Evolutionary conservation across 2,329 filamentous ascomycete species (phyloP).

Genomic region (Emydomyces testavorans): DNA sequence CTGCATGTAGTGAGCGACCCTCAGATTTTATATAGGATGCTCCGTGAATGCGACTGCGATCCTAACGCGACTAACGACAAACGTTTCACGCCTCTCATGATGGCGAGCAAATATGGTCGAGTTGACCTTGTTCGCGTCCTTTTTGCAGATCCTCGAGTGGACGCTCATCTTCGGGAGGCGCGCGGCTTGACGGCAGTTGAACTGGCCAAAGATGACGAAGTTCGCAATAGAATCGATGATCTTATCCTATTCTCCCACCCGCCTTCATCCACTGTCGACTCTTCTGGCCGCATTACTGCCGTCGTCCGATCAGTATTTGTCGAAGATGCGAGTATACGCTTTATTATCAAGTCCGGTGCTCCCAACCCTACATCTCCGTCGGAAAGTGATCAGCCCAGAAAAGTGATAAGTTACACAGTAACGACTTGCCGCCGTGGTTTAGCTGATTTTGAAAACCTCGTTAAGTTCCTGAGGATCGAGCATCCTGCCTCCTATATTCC

Average conservation of each 20-base stretch:
- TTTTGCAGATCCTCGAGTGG: constrained; percentile 78
- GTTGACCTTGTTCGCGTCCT: constrained; percentile 84
- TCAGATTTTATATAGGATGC: constrained; percentile 59
- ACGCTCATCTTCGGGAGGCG: constrained; percentile 69
- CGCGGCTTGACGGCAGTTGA: constrained; percentile 89
- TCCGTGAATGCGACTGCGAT: constrained; percentile 82
- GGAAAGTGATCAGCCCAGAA: constrained; percentile 41
- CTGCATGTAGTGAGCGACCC: constrained; percentile 91
- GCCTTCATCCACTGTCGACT: constrained; percentile 40
- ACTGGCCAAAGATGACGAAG: constrained; percentile 93
- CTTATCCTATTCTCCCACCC: constrained; percentile 69
- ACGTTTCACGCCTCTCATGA: constrained; percentile 90
- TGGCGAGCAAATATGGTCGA: constrained; percentile 94
- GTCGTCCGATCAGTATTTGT: constrained; percentile 95
- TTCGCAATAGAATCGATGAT: constrained; percentile 92
- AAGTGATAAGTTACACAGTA: constrained; percentile 67
- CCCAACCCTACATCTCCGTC: constrained; percentile 41
- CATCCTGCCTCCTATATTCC: constrained; percentile 95
- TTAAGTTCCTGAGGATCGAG: constrained; percentile 70
- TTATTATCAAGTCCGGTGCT: constrained; percentile 88
- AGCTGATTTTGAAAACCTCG: constrained; percentile 81
- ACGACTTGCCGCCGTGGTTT: constrained; percentile 86
- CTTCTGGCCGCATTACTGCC: constrained; percentile 73
- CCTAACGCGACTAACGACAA: constrained; percentile 93
- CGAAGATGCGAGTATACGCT: constrained; percentile 83